Conservation (phyloP, 805 yeast species). For the Candida boidinii region DNA sequence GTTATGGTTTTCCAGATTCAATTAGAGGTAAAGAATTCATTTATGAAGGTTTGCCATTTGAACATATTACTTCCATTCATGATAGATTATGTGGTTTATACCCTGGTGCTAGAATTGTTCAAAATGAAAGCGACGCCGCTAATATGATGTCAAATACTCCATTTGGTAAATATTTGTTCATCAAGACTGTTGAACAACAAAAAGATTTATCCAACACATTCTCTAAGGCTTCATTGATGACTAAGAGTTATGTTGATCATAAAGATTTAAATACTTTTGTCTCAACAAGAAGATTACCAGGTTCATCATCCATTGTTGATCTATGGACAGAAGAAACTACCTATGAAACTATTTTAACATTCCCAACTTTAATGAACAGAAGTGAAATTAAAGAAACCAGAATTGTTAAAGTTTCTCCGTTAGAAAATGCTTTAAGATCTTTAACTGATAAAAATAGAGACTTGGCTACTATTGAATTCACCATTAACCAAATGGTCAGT, state of each 20-base stretch:
- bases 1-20: conserved; percentile 75
- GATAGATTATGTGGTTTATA: conserved; percentile 64
- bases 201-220: conserved; percentile 27
- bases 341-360: conserved; percentile 63
- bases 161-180: conserved; percentile 67
- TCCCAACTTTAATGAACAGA: conserved; percentile 85
- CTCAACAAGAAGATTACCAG: conserved; percentile 62
- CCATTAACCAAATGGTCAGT: conserved; percentile 43
- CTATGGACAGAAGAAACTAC: conserved; percentile 87
- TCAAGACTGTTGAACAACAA: conserved; percentile 65
- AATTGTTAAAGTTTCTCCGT: conserved; percentile 62
- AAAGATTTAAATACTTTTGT: conserved; percentile 65
- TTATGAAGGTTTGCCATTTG: conserved; percentile 82
- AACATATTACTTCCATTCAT: conserved; percentile 76
- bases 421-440: conserved; percentile 71
- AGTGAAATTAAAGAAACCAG: conserved; percentile 51
- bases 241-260: conserved; percentile 67
- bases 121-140: conserved; percentile 45
- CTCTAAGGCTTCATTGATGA: conserved; percentile 40
- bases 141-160: conserved; percentile 40
- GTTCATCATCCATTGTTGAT: conserved; percentile 61
- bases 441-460: conserved; percentile 64
- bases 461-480: conserved; percentile 56
- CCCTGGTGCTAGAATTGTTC: conserved; percentile 72
- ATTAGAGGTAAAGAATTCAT: conserved; percentile 71